Base-by-base conservation (phyloP, 1,284 basidiomycete species). In the Takashimella koratensis region DNA sequence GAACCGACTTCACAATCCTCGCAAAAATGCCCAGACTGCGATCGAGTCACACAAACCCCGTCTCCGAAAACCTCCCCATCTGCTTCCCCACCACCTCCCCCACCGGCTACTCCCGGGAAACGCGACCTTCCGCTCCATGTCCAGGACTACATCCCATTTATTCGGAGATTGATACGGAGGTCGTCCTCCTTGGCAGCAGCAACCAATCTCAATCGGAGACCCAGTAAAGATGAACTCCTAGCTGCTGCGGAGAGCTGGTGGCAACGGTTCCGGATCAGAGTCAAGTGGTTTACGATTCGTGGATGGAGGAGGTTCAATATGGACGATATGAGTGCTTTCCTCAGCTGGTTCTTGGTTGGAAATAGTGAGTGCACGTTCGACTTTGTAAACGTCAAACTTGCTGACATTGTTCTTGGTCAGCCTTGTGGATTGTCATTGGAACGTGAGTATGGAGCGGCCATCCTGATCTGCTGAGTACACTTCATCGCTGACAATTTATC, bases 261-360 rank as follows among this genome's bases (percentile, higher is more conserved):
- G 87, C 84, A 95, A 62, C 84, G 96, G 2, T 74, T 90, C 30
- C 82, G 87, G 13, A 90, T 99, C 61, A 84, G 91, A n/a, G 91
- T 97, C 78, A 93, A 93, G 72, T 99, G 96, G 96, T 88, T 95
- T 63, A 94, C 92, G 10, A 96, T 98, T 64, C 84, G 90, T 60
- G 92, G 91, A 1, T 99, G 97, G 78, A 83, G 95, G 27, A 86
- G 86, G 63, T 99, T 96, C 78, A 94, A 97, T 63, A 87, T 90
- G 47, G 96, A 99, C 72, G 96, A 98, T 73, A 88, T 96, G 54
- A 95, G 91, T 49, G 95, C 94, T 1, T 98, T 99, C 76, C 78
- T 96, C 44, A 95, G 90, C 45, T 92, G 93, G 84, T 89, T 96
- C 65, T 77, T 97, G 44, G 86, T 98, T 76, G 94, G 93, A 57